Percentiles rank a stretch among this genome's conserved stretches.
Conservation (phyloP, 2,329 filamentous ascomycete species). For the Thelonectria blattea region DNA sequence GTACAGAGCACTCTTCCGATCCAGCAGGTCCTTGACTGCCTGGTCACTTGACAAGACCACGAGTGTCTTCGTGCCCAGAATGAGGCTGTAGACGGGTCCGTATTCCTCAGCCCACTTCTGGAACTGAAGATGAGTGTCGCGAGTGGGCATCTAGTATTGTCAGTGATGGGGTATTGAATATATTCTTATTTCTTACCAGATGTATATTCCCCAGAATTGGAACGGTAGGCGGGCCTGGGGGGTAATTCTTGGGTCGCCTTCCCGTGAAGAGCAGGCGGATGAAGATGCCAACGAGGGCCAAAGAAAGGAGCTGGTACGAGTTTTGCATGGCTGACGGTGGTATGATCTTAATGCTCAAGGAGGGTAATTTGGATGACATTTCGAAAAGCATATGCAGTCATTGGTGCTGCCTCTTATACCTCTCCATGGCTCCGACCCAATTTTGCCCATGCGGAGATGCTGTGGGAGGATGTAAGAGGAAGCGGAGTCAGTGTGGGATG, state of each 20-base stretch:
- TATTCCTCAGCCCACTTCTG: constrained; percentile 9
- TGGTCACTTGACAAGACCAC: constrained; percentile 12
- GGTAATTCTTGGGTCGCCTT: constrained; percentile 5
- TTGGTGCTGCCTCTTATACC: not conserved
- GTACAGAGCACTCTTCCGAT: constrained; percentile 8
- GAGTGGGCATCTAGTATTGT: constrained; percentile 3
- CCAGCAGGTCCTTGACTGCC: constrained; percentile 7
- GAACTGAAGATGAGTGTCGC: constrained; percentile 1
- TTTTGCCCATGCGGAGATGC: not conserved
- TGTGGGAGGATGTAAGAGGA: not conserved
- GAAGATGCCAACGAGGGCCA: not conserved
- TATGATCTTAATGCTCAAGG: not conserved
- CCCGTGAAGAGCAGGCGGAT: not conserved
- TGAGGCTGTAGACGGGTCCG: constrained; percentile 11
- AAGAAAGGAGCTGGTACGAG: not conserved
- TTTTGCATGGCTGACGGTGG: not conserved
- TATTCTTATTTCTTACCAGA: not conserved
- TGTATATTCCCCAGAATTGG: constrained; percentile 60
- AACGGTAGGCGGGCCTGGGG: constrained; percentile 56
- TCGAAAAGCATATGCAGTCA: not conserved
- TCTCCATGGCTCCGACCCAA: not conserved
- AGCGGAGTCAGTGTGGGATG: not conserved
- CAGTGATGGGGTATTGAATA: not conserved
- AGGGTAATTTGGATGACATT: not conserved
- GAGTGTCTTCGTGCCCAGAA: constrained; percentile 13